phyloP scores from a whole-genome alignment of 495 filamentous ascomycete species.

The Aspergillus funiculosus region DNA sequence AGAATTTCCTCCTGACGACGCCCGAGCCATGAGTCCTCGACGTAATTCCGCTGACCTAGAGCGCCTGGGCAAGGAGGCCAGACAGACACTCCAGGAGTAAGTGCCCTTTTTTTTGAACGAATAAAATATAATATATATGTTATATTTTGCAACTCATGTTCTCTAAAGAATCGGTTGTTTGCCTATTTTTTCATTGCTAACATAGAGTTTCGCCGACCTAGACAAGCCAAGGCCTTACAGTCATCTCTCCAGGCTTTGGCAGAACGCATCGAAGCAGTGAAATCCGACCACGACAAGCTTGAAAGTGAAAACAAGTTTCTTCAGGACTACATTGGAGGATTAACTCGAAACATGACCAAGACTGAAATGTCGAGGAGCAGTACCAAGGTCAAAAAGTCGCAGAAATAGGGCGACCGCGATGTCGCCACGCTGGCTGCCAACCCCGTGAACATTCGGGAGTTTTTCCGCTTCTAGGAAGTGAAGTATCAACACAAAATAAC shows the following conservation, averaged over 20 bases:
- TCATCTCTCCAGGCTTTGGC: constrained; percentile 81
- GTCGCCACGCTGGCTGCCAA: constrained; percentile 1
- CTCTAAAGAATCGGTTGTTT: background rate
- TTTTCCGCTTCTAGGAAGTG: constrained; percentile 9
- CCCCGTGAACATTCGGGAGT: constrained; percentile 7
- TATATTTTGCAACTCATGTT: too few species aligned
- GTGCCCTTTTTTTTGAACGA: too few species aligned
- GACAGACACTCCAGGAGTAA: constrained; percentile 59
- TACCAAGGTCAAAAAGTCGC: constrained; percentile 41
- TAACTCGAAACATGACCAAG: constrained; percentile 51
- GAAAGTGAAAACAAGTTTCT: constrained; percentile 92
- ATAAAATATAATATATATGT: too few species aligned
- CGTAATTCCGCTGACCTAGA: constrained; percentile 85
- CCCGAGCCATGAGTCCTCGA: constrained; percentile 89
- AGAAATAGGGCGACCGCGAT: constrained; percentile 29
- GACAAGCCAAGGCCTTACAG: constrained; percentile 83
- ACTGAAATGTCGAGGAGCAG: constrained; percentile 40
- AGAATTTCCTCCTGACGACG: constrained; percentile 75
- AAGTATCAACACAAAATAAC: constrained; percentile 7
- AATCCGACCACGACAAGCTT: constrained; percentile 88
- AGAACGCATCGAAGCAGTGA: constrained; percentile 89
- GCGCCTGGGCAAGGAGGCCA: constrained; percentile 73
- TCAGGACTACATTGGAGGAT: constrained; percentile 68
- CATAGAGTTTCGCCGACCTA: constrained; percentile 27
- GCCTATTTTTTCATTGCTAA: background rate